Percentiles rank a stretch among this genome's conserved stretches.
These are phyloP conservation scores for Pluteus cervinus DNA, from an alignment of 768 basidiomycete species.

Conservation along the genomic window DNA sequence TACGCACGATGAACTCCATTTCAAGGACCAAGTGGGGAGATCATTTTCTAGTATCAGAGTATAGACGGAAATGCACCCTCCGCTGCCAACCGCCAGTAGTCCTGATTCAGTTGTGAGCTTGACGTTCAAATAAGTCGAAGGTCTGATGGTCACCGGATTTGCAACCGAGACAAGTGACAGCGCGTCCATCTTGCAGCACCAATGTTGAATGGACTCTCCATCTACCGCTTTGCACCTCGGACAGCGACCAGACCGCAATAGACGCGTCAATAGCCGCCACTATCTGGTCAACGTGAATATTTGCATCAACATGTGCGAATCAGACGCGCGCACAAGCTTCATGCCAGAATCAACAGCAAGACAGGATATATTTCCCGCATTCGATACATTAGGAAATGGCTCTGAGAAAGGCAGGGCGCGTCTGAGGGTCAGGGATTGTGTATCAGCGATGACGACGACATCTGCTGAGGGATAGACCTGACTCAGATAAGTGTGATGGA, in stretches of 20 bases:
- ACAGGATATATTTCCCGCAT: slow-evolving; percentile 45
- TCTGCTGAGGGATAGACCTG: slow-evolving; percentile 74
- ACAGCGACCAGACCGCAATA: slow-evolving; percentile 77
- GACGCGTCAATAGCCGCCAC: slow-evolving; percentile 63
- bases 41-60: slow-evolving; percentile 77
- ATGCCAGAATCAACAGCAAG: slow-evolving; percentile 71
- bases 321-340: slow-evolving; percentile 60
- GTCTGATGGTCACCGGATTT: slow-evolving; percentile 52
- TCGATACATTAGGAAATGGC: slow-evolving; percentile 60
- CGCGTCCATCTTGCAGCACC: slow-evolving; percentile 46
- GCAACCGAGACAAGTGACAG: slow-evolving; percentile 62
- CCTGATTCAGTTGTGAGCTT: slow-evolving; percentile 41
- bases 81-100: slow-evolving; percentile 65
- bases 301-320: slow-evolving; percentile 11
- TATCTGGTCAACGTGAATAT: slow-evolving; percentile 47
- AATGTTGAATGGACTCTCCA: slow-evolving; percentile 85
- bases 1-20: slow-evolving; percentile 64
- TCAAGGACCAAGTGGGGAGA: slow-evolving; percentile 75
- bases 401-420: slow-evolving; percentile 77
- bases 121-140: slow-evolving; percentile 5
- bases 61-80: slow-evolving; percentile 60
- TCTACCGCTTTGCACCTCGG: slow-evolving; percentile 50
- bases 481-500: slow-evolving; percentile 9
- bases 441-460: slow-evolving; percentile 65
- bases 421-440: slow-evolving; percentile 55